Conservation (phyloP, 176 grass and related monocot genomes). For the Oryza meridionalis region DNA sequence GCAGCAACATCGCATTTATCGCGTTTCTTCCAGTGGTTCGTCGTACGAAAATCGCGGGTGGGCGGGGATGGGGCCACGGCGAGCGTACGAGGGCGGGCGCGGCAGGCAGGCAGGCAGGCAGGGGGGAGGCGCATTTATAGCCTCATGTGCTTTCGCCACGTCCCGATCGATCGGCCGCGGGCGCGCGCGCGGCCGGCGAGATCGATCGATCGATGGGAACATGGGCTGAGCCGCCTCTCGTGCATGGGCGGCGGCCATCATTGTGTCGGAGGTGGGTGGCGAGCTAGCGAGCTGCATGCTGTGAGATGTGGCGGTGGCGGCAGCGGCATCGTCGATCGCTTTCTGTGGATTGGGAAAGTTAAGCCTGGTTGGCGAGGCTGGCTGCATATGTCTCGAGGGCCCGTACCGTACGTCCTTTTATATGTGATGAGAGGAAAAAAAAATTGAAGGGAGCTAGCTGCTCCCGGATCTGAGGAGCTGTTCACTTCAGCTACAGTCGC, state of each 20-base stretch:
- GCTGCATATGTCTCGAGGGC: neutral
- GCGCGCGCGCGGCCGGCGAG: too few relatives aligned
- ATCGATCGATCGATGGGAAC: neutral
- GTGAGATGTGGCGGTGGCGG: neutral
- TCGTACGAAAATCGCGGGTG: neutral
- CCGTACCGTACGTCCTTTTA: neutral
- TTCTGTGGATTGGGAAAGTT: slow-evolving; percentile 2
- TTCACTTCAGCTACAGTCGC: slow-evolving; percentile 1
- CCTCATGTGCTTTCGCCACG: slow-evolving; percentile 42
- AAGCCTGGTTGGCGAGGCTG: neutral
- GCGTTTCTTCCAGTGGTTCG: too few relatives aligned
- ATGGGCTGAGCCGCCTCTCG: neutral
- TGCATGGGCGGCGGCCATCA: slow-evolving; percentile 35
- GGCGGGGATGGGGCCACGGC: neutral
- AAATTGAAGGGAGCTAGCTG: neutral
- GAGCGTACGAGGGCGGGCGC: neutral
- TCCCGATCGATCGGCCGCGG: neutral
- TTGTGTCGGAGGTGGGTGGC: slow-evolving; percentile 33
- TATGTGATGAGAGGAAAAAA: neutral
- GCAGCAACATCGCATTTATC: neutral
- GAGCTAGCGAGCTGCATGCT: too few relatives aligned
- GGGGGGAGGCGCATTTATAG: slow-evolving; percentile 31
- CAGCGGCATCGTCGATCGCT: slow-evolving; percentile 12
- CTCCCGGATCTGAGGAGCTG: neutral
- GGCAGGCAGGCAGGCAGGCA: neutral